Evolutionary conservation across 2,329 filamentous ascomycete species (phyloP).

Genomic region (Metarhizium brunneum): DNA sequence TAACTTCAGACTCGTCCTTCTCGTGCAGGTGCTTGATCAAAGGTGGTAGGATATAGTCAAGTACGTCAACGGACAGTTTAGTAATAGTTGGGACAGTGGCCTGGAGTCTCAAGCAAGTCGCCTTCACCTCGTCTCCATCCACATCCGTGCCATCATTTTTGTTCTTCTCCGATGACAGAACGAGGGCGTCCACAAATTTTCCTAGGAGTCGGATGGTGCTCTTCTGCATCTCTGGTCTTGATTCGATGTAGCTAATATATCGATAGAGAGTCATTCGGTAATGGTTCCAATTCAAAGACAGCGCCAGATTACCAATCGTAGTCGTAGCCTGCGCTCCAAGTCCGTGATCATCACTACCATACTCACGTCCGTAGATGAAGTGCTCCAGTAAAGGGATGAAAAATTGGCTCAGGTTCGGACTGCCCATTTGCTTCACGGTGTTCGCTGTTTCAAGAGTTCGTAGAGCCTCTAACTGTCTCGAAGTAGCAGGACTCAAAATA

Average conservation of each 20-base stretch:
- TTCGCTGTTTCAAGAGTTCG: conserved; percentile 66
- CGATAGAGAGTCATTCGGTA: conserved; percentile 77
- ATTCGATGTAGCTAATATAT: conserved; percentile 73
- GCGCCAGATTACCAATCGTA: conserved; percentile 65
- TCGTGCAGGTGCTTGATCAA: conserved; percentile 81
- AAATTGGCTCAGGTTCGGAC: conserved; percentile 73
- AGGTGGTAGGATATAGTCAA: conserved; percentile 66
- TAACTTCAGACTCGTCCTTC: conserved; percentile 91
- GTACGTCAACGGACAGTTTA: conserved; percentile 64
- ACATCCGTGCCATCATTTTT: conserved; percentile 33
- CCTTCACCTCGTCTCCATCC: conserved; percentile 19
- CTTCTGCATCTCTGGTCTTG: conserved; percentile 76
- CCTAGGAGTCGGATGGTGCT: conserved; percentile 75
- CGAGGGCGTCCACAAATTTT: conserved; percentile 69
- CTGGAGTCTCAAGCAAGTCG: conserved; percentile 38
- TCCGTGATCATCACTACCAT: conserved; percentile 69
- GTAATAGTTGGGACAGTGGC: conserved; percentile 55
- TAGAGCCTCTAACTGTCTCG: conserved; percentile 76
- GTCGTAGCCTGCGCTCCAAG: conserved; percentile 79
- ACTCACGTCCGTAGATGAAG: conserved; percentile 77
- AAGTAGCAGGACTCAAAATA: conserved; percentile 79
- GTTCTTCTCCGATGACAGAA: conserved; percentile 38
- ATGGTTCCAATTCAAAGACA: conserved; percentile 80
- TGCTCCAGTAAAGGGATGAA: conserved; percentile 90
- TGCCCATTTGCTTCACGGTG: conserved; percentile 52